These are phyloP conservation scores for Massariosphaeria phaeospora DNA, from an alignment of 495 filamentous ascomycete species.

Conservation along the genomic window DNA sequence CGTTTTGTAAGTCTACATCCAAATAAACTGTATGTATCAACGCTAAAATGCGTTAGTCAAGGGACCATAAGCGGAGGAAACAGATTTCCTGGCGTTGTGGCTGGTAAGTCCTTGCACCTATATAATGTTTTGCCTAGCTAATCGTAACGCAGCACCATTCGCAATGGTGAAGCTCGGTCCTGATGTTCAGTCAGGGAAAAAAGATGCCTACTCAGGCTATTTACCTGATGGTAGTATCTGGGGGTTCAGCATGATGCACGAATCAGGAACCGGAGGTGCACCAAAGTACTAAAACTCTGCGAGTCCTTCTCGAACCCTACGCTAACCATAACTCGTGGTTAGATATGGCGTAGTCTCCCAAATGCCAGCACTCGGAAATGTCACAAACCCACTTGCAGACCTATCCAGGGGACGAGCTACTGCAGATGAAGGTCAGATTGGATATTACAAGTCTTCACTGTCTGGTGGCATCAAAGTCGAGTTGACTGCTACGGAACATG, in stretches of 20 bases:
- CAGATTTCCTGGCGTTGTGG: slow-evolving; percentile 61
- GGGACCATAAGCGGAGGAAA: slow-evolving; percentile 53
- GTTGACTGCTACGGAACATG: slow-evolving; percentile 56
- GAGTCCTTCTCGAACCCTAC: neutral
- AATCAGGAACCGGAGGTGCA: slow-evolving; percentile 68
- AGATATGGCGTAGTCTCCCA: slow-evolving; percentile 61
- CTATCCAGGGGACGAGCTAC: slow-evolving; percentile 48
- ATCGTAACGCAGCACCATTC: slow-evolving; percentile 45
- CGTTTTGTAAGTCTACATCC: slow-evolving; percentile 31
- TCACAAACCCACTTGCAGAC: slow-evolving; percentile 55
- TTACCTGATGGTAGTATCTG: slow-evolving; percentile 54
- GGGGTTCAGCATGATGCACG: slow-evolving; percentile 70
- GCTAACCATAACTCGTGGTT: neutral
- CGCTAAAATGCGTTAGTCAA: slow-evolving; percentile 8
- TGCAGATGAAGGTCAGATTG: slow-evolving; percentile 54
- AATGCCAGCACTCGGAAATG: slow-evolving; percentile 53
- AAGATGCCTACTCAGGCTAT: slow-evolving; percentile 64
- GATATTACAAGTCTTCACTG: slow-evolving; percentile 58
- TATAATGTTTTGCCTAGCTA: neutral
- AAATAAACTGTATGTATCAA: slow-evolving; percentile 7
- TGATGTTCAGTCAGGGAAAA: slow-evolving; percentile 51
- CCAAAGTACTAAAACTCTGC: slow-evolving; percentile 50
- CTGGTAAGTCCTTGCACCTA: slow-evolving; percentile 13
- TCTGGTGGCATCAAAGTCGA: slow-evolving; percentile 54
- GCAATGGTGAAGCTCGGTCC: slow-evolving; percentile 69